Evolutionary conservation across 2,329 filamentous ascomycete species (phyloP), one percentile per base, ranked within the genome.

Genomic region (Alternaria postmessia): DNA sequence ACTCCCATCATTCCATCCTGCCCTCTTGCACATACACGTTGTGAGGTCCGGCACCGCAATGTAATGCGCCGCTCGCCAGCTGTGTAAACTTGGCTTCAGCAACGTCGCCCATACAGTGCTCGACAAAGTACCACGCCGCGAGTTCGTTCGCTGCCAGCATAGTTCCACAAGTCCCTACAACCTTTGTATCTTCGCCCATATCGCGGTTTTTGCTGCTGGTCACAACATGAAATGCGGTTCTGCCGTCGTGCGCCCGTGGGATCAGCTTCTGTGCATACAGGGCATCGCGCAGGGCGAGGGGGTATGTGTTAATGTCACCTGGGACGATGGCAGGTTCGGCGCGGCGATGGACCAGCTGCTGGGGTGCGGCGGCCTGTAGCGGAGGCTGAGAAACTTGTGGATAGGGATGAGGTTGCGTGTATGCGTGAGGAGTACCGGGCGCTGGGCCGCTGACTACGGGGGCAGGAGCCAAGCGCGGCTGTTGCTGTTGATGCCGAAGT

Each of bases 271-370:
- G 51, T n/a, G 56, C 49, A 38, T 59, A 54, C 56, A 62, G 26
- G 5, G 59, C 62, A 18, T 61, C 62, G 32, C 55, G 51, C 24
- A 64, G 51, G 16, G 51, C 59, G 14, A 42, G 51, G 20, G 65
- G 66, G 26, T 67, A 69, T 26, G 66, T 67, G 11, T 24, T 42
- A 20, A 64, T 30, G 18, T 59, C 44, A 20, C 58, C 66, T 7
- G 57, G 51, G 9, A 59, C 42, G 8, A 56, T 48, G 38, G 53
- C 26, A 55, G 41, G 53, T 39, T 48, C 39, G 53, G 38, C 16
- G 43, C 26, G 39, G 36, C 30, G 39, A 47, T 43, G 30, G 46
- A 38, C 46, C 34, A 57, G 57, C 7, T 30, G 57, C 7, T 30
- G 57, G 24, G 62, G 54, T 24, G 59, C 56, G 24, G 59, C 47